A percentile compares a stretch with the other conserved stretches of the same genome.
phyloP scores from a whole-genome alignment of 768 basidiomycete genomes.

The Tricholoma matsutake region DNA sequence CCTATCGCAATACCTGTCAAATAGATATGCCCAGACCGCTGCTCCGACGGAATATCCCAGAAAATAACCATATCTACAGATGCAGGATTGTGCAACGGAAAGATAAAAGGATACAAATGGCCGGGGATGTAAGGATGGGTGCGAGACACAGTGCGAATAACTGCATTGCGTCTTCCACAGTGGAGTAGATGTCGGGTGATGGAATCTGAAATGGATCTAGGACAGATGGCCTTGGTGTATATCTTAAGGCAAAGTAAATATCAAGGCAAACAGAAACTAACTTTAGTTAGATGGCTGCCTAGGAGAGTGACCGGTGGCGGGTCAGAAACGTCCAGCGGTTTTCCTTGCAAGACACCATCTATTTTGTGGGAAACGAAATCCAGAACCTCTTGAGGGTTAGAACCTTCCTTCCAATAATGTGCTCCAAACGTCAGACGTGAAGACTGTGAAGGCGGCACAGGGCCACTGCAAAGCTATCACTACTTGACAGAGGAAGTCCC shows the following conservation, averaged over 20 bases:
- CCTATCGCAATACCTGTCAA: constrained; percentile 62
- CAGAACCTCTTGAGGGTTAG: constrained; percentile 39
- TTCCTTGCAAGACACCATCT: constrained; percentile 47
- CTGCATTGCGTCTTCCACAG: constrained; percentile 43
- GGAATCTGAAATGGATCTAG: constrained; percentile 23
- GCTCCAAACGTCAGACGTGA: constrained; percentile 42
- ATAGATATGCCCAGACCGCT: constrained; percentile 59
- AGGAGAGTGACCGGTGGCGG: constrained; percentile 57
- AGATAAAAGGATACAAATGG: constrained; percentile 51
- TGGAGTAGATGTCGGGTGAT: constrained; percentile 47
- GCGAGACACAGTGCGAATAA: constrained; percentile 32
- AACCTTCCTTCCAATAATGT: constrained; percentile 32
- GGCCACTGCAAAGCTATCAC: constrained; percentile 30
- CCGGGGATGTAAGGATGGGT: constrained; percentile 58
- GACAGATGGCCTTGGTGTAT: constrained; percentile 14
- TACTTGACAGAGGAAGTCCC: constrained; percentile 1
- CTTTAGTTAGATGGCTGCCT: constrained; percentile 46
- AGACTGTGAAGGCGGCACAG: constrained; percentile 47
- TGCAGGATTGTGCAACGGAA: constrained; percentile 77
- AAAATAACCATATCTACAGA: constrained; percentile 71
- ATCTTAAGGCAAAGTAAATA: constrained; percentile 2
- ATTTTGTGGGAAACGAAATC: constrained; percentile 54
- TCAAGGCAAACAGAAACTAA: constrained; percentile 22
- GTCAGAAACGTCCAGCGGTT: constrained; percentile 30
- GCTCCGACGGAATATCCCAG: constrained; percentile 66